Evolutionary conservation across 495 filamentous ascomycete genomes (phyloP).

Genomic region (Annulohypoxylon maeteangense): DNA sequence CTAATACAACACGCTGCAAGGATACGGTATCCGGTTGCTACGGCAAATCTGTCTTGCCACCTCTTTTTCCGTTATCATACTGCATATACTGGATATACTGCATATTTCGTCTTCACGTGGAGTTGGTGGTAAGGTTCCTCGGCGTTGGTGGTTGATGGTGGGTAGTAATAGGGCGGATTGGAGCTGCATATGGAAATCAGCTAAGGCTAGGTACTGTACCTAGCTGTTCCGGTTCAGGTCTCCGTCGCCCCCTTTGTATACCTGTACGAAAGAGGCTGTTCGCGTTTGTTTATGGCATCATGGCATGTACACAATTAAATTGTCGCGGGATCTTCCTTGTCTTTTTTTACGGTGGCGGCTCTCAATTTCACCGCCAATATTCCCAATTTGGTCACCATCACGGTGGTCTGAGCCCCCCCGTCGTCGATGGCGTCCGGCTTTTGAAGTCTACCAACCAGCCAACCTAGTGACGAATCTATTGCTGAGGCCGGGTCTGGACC

Average conservation of each 20-base stretch:
- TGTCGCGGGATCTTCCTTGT: conserved; percentile 35
- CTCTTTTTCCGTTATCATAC: conserved; percentile 27
- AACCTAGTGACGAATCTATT: conserved; percentile 37
- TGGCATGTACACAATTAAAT: conserved; percentile 7
- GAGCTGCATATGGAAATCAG: conserved; percentile 4
- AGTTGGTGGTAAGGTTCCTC: conserved; percentile 7
- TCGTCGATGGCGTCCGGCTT: conserved; percentile 20
- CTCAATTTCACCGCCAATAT: conserved; percentile 17
- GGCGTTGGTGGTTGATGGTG: conserved; percentile 2
- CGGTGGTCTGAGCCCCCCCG: background rate
- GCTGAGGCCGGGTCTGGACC: conserved; percentile 33
- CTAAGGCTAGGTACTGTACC: conserved; percentile 1
- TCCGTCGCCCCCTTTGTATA: conserved; percentile 2
- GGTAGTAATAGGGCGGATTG: conserved; percentile 14
- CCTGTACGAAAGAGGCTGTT: background rate
- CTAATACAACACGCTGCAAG: conserved; percentile 18
- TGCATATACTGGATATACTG: conserved; percentile 26
- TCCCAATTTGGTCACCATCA: conserved; percentile 23
- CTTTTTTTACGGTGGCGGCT: conserved; percentile 12
- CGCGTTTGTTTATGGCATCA: conserved; percentile 13
- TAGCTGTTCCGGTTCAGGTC: background rate
- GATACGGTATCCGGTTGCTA: conserved; percentile 16
- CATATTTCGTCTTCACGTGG: conserved; percentile 18
- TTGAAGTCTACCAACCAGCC: too few species aligned
- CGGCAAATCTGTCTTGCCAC: conserved; percentile 20